Conservation (phyloP, 805 yeast genomes). For the Clavispora carvajalis region DNA sequence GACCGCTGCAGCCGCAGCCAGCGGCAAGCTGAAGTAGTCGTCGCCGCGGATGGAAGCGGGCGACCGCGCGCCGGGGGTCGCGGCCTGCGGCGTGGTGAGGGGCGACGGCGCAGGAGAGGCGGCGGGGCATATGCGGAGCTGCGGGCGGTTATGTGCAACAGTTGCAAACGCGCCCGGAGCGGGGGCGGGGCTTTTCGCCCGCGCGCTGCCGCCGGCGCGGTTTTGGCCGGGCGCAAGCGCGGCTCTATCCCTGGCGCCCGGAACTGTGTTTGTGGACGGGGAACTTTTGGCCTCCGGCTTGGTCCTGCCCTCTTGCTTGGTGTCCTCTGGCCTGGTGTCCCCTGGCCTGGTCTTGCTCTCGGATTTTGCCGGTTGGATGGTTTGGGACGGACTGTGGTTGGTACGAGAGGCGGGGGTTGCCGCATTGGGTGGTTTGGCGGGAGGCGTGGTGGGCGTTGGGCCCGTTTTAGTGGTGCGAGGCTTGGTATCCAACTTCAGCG, state of each 20-base stretch:
- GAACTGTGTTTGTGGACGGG: too few relatives aligned
- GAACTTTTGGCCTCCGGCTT: too few relatives aligned
- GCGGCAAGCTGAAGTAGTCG: slow-evolving; percentile 8
- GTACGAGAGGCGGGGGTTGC: too few relatives aligned
- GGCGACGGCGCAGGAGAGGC: not conserved
- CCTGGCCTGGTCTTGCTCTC: too few relatives aligned
- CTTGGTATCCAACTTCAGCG: not conserved
- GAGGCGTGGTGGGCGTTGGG: not conserved
- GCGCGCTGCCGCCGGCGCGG: not conserved
- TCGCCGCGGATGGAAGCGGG: not conserved
- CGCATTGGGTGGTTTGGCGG: not conserved
- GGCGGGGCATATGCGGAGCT: not conserved
- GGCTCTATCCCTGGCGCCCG: too few relatives aligned
- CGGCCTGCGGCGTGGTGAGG: not conserved
- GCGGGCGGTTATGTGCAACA: too few relatives aligned
- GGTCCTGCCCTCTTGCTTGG: too few relatives aligned
- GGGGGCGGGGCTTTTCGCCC: not conserved
- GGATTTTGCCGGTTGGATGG: too few relatives aligned
- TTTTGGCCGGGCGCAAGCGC: too few relatives aligned
- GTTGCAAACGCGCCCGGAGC: too few relatives aligned
- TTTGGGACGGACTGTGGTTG: not conserved
- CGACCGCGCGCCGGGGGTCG: not conserved
- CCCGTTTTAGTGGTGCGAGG: too few relatives aligned
- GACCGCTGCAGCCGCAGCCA: not conserved
- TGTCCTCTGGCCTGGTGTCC: too few relatives aligned